These are phyloP conservation scores for Lactarius psammicola DNA, from an alignment of 768 basidiomycete genomes.

Conservation along the genomic window DNA sequence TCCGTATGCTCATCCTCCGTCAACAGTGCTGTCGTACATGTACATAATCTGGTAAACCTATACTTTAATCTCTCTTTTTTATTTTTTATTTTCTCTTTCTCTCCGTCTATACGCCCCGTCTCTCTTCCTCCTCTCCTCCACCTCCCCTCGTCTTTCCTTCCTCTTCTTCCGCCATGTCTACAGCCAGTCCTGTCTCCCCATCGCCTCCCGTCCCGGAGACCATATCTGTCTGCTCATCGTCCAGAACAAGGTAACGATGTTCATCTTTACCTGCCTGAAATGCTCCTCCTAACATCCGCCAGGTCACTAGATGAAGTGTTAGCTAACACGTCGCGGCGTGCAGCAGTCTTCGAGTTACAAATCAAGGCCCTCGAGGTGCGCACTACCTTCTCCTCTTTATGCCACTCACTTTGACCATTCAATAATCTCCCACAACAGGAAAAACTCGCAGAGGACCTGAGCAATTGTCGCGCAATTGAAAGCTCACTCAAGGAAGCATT, in stretches of 20 bases:
- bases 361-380: conserved; percentile 23
- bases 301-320: conserved; percentile 8
- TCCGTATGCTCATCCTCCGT: conserved; percentile 2
- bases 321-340: conserved; percentile 13
- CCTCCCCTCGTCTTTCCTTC: background rate
- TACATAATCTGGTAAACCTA: conserved; percentile 14
- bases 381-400: background rate
- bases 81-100: background rate
- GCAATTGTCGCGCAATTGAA: conserved; percentile 74
- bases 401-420: background rate
- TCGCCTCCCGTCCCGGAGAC: background rate
- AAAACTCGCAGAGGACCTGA: conserved; percentile 65
- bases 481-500: conserved; percentile 65
- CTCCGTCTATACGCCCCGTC: background rate
- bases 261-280: background rate
- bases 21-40: background rate
- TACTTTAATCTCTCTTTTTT: background rate
- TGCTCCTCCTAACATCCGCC: background rate
- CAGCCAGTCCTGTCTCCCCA: background rate
- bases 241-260: conserved; percentile 5
- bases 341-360: conserved; percentile 15
- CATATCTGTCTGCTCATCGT: background rate
- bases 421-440: conserved; percentile 41
- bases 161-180: conserved; percentile 5
- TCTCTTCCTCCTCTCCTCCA: background rate